Percentiles rank a stretch among this genome's conserved stretches.
Conservation (phyloP, 1,139 yeast species). For the Diutina mesorugosa region DNA sequence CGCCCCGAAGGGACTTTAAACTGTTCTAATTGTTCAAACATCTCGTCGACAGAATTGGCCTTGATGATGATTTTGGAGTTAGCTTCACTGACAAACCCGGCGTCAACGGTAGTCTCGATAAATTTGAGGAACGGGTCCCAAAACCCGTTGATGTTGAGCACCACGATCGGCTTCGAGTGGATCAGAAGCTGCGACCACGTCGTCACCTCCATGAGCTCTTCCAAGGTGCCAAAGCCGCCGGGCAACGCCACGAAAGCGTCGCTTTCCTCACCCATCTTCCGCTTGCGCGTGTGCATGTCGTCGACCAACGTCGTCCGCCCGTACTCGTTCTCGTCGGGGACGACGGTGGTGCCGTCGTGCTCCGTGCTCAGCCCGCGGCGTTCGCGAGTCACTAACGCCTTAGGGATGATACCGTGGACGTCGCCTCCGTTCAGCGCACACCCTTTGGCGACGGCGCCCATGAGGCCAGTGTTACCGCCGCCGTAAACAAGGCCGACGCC, state of each 20-base stretch:
- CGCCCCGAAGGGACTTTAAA: conserved; percentile 66
- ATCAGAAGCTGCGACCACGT: conserved; percentile 88
- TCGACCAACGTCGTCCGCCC: conserved; percentile 74
- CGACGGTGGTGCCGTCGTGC: conserved; percentile 51
- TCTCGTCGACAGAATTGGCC: conserved; percentile 58
- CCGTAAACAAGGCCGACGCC: conserved; percentile 80
- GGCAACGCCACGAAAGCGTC: conserved; percentile 83
- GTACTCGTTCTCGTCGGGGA: conserved; percentile 46
- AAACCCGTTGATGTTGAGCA: conserved; percentile 71
- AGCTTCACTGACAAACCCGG: conserved; percentile 56
- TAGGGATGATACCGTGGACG: conserved; percentile 81
- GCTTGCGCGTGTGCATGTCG: conserved; percentile 86
- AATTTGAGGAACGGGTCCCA: conserved; percentile 59
- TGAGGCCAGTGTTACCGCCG: conserved; percentile 80
- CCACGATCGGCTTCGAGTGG: conserved; percentile 67
- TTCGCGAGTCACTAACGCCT: conserved; percentile 67
- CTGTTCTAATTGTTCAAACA: conserved; percentile 43
- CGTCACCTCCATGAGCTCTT: conserved; percentile 80
- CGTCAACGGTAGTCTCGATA: conserved; percentile 38
- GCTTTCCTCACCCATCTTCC: conserved; percentile 79
- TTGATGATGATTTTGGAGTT: conserved; percentile 61
- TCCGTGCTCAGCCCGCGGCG: conserved; percentile 30
- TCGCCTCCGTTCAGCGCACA: conserved; percentile 55
- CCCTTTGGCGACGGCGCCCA: conserved; percentile 78
- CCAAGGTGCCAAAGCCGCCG: conserved; percentile 87